Evolutionary conservation across 2,329 filamentous ascomycete genomes (phyloP).

Genomic region (Pezicula radicicola): DNA sequence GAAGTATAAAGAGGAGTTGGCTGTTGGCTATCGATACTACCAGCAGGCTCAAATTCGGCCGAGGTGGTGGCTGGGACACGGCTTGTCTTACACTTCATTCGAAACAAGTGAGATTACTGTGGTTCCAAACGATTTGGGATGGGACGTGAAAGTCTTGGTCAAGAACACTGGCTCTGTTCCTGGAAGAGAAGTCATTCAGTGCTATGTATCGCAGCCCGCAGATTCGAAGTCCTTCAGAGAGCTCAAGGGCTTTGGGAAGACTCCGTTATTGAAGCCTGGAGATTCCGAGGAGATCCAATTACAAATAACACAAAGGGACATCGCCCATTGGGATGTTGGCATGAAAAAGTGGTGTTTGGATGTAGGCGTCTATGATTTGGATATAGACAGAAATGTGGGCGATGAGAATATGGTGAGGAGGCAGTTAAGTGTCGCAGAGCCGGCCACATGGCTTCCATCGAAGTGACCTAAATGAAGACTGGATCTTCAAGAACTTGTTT

Average conservation of each 20-base stretch:
- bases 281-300: background rate
- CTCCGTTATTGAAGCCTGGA: background rate
- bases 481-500: background rate
- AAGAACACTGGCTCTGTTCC: slow-evolving; percentile 56
- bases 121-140: background rate
- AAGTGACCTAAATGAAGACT: background rate
- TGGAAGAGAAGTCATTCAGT: slow-evolving; percentile 52
- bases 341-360: background rate
- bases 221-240: slow-evolving; percentile 54
- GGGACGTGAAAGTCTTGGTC: slow-evolving; percentile 42
- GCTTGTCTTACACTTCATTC: slow-evolving; percentile 2
- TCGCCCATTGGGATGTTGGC: background rate
- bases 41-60: background rate
- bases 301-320: background rate
- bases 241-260: slow-evolving; percentile 61
- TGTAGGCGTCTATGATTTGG: background rate
- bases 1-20: background rate
- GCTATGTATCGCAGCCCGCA: slow-evolving; percentile 49
- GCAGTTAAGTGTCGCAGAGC: background rate
- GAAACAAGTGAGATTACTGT: background rate
- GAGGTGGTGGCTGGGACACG: background rate
- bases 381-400: background rate
- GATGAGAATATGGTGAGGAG: background rate
- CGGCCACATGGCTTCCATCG: background rate
- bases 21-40: slow-evolving; percentile 2